Evolutionary conservation across 2,329 filamentous ascomycete species (phyloP).

Genomic region (Aspergillus tanneri): DNA sequence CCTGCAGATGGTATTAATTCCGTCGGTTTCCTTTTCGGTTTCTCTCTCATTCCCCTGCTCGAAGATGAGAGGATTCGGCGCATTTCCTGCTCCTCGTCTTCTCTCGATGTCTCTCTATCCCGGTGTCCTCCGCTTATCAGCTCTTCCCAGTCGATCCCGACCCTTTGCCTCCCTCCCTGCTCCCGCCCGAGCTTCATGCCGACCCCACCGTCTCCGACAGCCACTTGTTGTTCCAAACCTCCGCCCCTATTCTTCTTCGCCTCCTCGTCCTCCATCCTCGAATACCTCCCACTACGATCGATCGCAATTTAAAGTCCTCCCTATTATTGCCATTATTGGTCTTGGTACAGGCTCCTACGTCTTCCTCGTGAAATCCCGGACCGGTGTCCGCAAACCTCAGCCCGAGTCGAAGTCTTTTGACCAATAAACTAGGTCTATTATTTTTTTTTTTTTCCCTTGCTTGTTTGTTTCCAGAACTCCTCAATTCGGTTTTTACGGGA

Average conservation of each 20-base stretch:
- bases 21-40: background rate
- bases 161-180: background rate
- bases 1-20: background rate
- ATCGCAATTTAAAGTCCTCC: slow-evolving; percentile 44
- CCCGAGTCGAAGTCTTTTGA: slow-evolving; percentile 47
- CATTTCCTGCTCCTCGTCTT: background rate
- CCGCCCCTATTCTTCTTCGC: slow-evolving; percentile 18
- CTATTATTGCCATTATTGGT: slow-evolving; percentile 46
- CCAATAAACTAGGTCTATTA: no score
- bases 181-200: slow-evolving; percentile 13
- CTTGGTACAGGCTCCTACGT: slow-evolving; percentile 52
- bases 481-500: no score
- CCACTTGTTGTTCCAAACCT: slow-evolving; percentile 4
- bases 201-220: slow-evolving; percentile 18
- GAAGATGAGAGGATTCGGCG: background rate
- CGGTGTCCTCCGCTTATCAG: slow-evolving; percentile 1
- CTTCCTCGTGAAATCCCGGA: slow-evolving; percentile 52
- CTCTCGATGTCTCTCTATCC: background rate
- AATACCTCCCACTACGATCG: slow-evolving; percentile 26
- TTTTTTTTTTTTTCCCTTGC: no score
- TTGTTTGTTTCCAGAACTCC: no score
- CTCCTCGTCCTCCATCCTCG: slow-evolving; percentile 10
- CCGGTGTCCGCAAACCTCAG: slow-evolving; percentile 47
- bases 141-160: slow-evolving; percentile 2
- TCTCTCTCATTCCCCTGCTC: background rate